phyloP scores from a whole-genome alignment of 179 eudicot genomes.

The Spinacia oleracea region DNA sequence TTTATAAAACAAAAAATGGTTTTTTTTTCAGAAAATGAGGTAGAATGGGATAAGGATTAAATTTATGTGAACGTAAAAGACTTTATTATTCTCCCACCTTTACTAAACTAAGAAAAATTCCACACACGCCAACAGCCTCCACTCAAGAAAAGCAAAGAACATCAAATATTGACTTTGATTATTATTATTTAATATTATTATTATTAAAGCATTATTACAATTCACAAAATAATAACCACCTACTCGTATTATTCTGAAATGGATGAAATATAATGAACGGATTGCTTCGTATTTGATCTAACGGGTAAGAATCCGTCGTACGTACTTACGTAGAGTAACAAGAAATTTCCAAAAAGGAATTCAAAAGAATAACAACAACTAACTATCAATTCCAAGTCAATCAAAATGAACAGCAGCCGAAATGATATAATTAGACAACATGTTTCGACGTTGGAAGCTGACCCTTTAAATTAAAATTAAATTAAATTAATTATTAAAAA shows the following conservation, averaged over 20 bases:
- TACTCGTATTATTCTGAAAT: no score
- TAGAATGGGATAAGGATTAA: no score
- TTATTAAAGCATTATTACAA: no score
- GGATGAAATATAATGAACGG: no score
- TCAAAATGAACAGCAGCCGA: neutral
- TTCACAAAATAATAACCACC: no score
- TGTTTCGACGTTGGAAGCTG: neutral
- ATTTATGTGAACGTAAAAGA: neutral
- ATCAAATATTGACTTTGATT: neutral
- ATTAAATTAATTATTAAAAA: neutral
- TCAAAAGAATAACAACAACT: neutral
- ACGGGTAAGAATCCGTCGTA: no score
- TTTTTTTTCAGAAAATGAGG: no score
- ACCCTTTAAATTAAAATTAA: neutral
- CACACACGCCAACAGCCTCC: neutral
- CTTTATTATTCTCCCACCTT: neutral
- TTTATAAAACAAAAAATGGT: no score
- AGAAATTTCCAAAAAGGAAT: neutral
- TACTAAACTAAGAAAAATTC: neutral
- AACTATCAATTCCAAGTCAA: slow-evolving; percentile 1
- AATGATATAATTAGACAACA: neutral
- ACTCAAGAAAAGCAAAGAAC: neutral
- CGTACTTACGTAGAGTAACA: no score
- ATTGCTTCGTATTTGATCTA: no score
- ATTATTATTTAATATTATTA: no score